These are phyloP conservation scores for Colletotrichum sp. DNA, from an alignment of 2,329 filamentous ascomycete genomes.

Conservation along the genomic window DNA sequence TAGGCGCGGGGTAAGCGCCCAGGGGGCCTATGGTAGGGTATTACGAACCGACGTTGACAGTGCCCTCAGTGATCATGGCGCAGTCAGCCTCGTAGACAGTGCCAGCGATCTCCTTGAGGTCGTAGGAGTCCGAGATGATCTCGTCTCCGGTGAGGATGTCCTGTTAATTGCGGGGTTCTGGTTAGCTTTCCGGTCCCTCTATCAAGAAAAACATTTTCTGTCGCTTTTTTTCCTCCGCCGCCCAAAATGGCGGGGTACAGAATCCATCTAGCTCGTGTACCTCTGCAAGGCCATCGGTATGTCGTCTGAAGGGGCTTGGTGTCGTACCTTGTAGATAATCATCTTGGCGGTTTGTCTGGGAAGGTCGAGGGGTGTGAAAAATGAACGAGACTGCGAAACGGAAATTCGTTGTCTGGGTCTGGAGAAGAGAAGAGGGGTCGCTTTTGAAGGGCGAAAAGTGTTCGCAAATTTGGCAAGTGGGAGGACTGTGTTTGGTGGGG, in stretches of 20 bases:
- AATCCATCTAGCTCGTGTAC: background rate
- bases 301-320: background rate
- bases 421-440: slow-evolving; percentile 14
- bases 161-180: slow-evolving; percentile 54
- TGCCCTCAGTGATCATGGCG: slow-evolving; percentile 83
- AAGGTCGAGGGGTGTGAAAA: slow-evolving; percentile 32
- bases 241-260: slow-evolving; percentile 12
- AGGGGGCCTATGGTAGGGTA: background rate
- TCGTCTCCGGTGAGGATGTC: slow-evolving; percentile 91
- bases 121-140: slow-evolving; percentile 95
- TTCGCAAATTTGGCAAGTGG: slow-evolving; percentile 26
- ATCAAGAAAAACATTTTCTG: background rate
- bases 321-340: slow-evolving; percentile 74
- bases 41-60: slow-evolving; percentile 72
- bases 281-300: background rate
- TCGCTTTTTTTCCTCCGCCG: background rate
- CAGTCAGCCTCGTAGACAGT: slow-evolving; percentile 92
- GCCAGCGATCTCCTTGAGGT: slow-evolving; percentile 80
- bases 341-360: slow-evolving; percentile 60
- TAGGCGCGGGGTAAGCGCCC: background rate
- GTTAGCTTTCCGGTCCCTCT: background rate
- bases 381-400: slow-evolving; percentile 27
- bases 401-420: slow-evolving; percentile 20
- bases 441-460: slow-evolving; percentile 23
- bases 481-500: slow-evolving; percentile 26